Percentiles rank a stretch among this genome's conserved stretches.
Evolutionary conservation across 1,139 yeast genomes (phyloP).

Genomic region (Kluyveromyces sp.): DNA sequence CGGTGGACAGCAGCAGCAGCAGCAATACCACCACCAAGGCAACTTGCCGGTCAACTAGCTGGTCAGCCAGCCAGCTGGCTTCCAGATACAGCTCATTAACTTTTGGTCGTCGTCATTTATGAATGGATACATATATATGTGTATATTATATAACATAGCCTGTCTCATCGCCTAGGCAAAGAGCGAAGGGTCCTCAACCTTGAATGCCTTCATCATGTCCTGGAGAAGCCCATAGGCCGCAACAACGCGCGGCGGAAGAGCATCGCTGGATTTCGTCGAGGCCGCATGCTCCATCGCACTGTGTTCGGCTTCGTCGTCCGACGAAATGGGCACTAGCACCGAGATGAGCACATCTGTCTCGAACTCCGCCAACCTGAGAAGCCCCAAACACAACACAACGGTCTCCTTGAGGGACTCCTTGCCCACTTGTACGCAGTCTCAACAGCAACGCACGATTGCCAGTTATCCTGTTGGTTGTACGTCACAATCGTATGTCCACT

Average conservation of each 20-base stretch:
- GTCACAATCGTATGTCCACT: constrained; percentile 20
- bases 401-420: constrained; percentile 32
- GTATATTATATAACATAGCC: too few species aligned
- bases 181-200: constrained; percentile 38
- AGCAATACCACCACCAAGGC: too few species aligned
- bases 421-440: constrained; percentile 37
- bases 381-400: constrained; percentile 42
- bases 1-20: too few species aligned
- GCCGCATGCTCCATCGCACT: constrained; percentile 15
- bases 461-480: constrained; percentile 9
- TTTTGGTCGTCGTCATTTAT: too few species aligned
- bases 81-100: too few species aligned
- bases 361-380: constrained; percentile 44
- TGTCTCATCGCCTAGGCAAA: constrained; percentile 32
- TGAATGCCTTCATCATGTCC: constrained; percentile 29
- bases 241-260: constrained; percentile 21
- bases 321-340: constrained; percentile 45
- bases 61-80: too few species aligned
- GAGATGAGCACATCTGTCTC: constrained; percentile 59
- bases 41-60: too few species aligned
- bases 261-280: constrained; percentile 3
- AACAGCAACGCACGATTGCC: constrained; percentile 14
- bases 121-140: too few species aligned
- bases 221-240: constrained; percentile 30
- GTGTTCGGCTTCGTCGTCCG: constrained; percentile 17